Evolutionary conservation across 2,329 filamentous ascomycete species (phyloP).

Genomic region (Cladosporium sp.): DNA sequence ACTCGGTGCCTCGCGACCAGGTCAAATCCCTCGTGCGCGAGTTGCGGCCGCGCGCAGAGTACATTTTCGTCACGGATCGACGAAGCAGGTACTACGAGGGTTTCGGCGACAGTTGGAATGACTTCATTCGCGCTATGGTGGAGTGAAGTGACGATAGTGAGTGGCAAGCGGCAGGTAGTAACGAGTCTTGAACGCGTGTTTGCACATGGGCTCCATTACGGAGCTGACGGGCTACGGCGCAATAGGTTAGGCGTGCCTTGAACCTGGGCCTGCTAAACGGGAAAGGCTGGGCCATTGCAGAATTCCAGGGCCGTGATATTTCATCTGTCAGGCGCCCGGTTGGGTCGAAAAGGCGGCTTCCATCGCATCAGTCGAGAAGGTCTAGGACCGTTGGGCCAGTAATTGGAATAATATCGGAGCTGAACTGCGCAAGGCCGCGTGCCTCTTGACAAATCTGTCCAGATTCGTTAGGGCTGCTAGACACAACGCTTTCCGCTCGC

Average conservation of each 20-base stretch:
- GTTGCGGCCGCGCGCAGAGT: constrained; percentile 23
- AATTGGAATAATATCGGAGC: neutral
- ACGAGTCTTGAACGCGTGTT: neutral
- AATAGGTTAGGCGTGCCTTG: neutral
- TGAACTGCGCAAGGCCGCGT: neutral
- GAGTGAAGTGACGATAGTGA: too few relatives aligned
- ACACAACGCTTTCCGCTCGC: neutral
- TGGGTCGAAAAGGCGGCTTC: neutral
- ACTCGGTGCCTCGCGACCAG: constrained; percentile 21
- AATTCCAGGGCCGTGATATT: neutral
- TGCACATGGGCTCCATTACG: neutral
- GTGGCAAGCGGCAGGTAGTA: neutral
- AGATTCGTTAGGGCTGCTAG: neutral
- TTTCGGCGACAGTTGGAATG: constrained; percentile 24
- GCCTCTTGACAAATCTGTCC: neutral
- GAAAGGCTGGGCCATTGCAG: neutral
- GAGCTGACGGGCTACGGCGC: neutral
- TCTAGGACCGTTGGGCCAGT: neutral
- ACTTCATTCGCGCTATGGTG: constrained; percentile 25
- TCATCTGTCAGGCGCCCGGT: neutral
- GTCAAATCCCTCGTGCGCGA: constrained; percentile 20
- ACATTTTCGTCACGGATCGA: constrained; percentile 25
- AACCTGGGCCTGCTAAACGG: neutral
- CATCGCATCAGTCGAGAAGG: neutral
- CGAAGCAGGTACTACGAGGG: constrained; percentile 22